A percentile compares a stretch with the other conserved stretches of the same genome.
Evolutionary conservation across 164 flowering plant genomes (phyloP).

Genomic region (Cinnamomum chago): DNA sequence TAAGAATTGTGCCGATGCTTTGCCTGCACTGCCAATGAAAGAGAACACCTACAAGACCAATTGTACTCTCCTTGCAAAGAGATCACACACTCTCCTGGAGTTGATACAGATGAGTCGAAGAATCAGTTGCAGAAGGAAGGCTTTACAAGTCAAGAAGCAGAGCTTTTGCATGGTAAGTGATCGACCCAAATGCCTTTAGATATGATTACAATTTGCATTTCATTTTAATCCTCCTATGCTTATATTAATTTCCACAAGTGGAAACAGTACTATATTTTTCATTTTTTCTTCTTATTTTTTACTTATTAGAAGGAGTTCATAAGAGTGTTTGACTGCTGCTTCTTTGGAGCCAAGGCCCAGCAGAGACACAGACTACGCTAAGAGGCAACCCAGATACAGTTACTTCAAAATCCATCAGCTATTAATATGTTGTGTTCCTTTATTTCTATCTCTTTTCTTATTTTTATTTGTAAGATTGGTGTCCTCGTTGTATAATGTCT

Average conservation of each 20-base stretch:
- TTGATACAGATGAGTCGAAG: conserved; percentile 71
- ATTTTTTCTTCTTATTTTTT: too few relatives aligned
- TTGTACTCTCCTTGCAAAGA: conserved; percentile 21
- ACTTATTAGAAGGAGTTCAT: not conserved
- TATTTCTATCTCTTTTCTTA: too few relatives aligned
- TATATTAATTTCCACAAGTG: not conserved
- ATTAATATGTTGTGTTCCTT: too few relatives aligned
- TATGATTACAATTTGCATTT: not conserved
- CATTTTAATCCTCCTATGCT: not conserved
- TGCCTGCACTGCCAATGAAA: conserved; percentile 8
- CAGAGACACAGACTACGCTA: too few relatives aligned
- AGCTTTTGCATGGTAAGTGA: conserved; percentile 36
- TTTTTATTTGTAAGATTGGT: too few relatives aligned
- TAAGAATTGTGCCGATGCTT: conserved; percentile 8
- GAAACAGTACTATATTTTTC: not conserved
- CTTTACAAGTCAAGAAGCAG: conserved; percentile 32
- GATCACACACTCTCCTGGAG: conserved; percentile 72
- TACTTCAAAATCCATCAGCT: too few relatives aligned
- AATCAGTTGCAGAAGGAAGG: conserved; percentile 41
- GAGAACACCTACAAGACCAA: conserved; percentile 18
- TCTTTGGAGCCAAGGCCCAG: not conserved
- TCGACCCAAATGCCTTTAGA: not conserved
- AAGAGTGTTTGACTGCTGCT: not conserved
- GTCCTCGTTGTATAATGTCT: too few relatives aligned
- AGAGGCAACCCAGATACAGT: too few relatives aligned